A percentile compares a stretch with the other conserved stretches of the same genome.
Conservation (phyloP, 2,329 filamentous ascomycete species). For the Arthrinium phaeospermum region DNA sequence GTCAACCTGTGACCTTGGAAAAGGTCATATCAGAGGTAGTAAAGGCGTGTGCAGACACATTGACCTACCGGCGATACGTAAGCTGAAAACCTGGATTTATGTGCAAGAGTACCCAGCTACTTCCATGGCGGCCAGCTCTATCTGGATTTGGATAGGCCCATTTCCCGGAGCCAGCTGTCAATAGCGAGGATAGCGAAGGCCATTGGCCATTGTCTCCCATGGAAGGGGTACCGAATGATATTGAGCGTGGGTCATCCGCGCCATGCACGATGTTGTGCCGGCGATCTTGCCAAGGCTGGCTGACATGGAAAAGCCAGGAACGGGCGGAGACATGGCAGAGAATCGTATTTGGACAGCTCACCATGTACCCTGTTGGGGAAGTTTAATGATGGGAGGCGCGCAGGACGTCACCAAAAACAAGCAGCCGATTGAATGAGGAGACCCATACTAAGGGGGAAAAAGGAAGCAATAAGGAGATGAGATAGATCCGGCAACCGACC, state of each 20-base stretch:
- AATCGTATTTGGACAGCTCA: neutral
- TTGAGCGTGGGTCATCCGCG: neutral
- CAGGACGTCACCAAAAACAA: neutral
- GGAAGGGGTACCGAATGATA: neutral
- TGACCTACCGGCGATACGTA: slow-evolving; percentile 3
- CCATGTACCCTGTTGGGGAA: neutral
- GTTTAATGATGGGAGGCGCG: neutral
- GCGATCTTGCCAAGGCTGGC: slow-evolving; percentile 8
- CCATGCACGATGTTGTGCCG: slow-evolving; percentile 13
- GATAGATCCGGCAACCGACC: slow-evolving; percentile 7
- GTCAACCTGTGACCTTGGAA: slow-evolving; percentile 15
- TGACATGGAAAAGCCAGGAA: neutral
- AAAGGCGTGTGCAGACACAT: slow-evolving; percentile 13
- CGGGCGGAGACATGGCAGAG: neutral
- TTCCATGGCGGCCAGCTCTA: neutral
- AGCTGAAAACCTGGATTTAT: slow-evolving; percentile 10
- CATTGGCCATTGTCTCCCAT: neutral
- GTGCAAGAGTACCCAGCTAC: neutral
- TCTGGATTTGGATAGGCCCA: neutral
- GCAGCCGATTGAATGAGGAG: neutral
- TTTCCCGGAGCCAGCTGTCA: neutral
- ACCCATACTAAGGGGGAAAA: neutral
- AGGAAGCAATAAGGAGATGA: neutral
- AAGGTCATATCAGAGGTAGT: slow-evolving; percentile 6
- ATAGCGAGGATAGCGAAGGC: neutral